Evolutionary conservation across 208 protist species (phyloP).

Genomic region (Leishmania aethiopica): DNA sequence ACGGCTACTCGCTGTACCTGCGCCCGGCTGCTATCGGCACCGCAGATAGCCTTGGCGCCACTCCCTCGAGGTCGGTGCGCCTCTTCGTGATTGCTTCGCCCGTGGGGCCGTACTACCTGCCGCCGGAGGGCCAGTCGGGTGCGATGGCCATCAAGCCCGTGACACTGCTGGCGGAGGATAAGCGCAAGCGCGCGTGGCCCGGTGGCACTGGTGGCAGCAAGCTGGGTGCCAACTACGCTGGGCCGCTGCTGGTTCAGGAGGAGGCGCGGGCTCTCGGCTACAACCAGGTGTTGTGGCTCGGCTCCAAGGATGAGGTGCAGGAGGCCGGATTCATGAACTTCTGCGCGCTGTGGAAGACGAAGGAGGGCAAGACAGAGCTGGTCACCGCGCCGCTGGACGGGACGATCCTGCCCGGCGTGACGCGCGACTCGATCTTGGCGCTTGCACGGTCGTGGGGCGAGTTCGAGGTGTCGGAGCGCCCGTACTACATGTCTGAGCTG

Average conservation of each 20-base stretch:
- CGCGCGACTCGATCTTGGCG: conserved; percentile 94
- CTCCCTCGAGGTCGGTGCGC: conserved; percentile 43
- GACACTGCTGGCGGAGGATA: conserved; percentile 89
- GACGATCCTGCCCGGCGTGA: conserved; percentile 96
- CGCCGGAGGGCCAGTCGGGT: conserved; percentile 26
- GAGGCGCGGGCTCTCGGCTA: conserved; percentile 93
- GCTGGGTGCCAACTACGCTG: conserved; percentile 94
- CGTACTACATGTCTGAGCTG: conserved; percentile 89
- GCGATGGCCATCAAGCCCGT: conserved; percentile 84
- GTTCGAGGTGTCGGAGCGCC: conserved; percentile 87
- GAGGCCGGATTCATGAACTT: conserved; percentile 99
- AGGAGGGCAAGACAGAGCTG: conserved; percentile 81
- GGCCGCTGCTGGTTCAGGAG: conserved; percentile 84
- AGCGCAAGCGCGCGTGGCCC: conserved; percentile 94
- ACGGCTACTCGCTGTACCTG: conserved; percentile 98
- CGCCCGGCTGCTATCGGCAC: conserved; percentile 97
- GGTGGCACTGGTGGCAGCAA: conserved; percentile 96
- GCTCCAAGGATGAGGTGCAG: conserved; percentile 91
- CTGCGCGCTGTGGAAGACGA: conserved; percentile 89
- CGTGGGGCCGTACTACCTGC: conserved; percentile 97
- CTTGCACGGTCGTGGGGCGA: conserved; percentile 85
- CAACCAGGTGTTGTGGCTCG: conserved; percentile 98
- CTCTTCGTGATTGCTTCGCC: conserved; percentile 97
- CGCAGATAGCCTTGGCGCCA: conserved; percentile 69
- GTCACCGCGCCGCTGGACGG: conserved; percentile 95